These are phyloP conservation scores for Blastomyces emzantsi DNA, from an alignment of 2,329 filamentous ascomycete genomes.

Conservation along the genomic window DNA sequence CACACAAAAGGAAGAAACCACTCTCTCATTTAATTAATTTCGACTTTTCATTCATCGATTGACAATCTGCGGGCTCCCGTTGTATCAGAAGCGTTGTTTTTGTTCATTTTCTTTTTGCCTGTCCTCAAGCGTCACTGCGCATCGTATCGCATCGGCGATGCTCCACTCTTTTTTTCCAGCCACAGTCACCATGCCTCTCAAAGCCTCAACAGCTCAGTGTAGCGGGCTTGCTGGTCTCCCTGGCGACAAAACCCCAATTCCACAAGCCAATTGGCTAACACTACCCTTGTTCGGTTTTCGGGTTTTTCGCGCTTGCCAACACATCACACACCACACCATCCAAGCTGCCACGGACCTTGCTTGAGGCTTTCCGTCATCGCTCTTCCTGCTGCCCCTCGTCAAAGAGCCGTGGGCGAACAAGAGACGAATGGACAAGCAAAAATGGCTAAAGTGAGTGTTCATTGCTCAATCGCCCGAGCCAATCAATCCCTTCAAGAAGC, in stretches of 20 bases:
- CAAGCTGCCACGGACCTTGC: background rate
- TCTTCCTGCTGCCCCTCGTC: background rate
- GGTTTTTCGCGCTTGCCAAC: conserved; percentile 18
- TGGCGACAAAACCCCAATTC: conserved; percentile 12
- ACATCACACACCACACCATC: conserved; percentile 16
- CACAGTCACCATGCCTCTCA: background rate
- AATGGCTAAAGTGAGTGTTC: background rate
- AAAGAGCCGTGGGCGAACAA: background rate
- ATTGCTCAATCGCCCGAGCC: background rate
- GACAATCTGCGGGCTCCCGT: background rate
- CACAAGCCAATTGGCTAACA: conserved; percentile 3
- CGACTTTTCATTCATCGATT: background rate
- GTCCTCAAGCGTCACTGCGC: background rate
- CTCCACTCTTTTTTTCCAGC: background rate
- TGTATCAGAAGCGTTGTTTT: background rate
- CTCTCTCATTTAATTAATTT: background rate
- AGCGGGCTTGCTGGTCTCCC: conserved; percentile 9
- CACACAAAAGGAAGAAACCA: background rate
- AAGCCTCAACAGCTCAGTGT: background rate
- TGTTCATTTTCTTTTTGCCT: no score
- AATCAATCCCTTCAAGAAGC: background rate
- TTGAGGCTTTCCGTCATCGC: background rate
- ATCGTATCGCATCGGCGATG: background rate
- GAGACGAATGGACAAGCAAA: background rate
- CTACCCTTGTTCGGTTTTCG: conserved; percentile 8